Conservation (phyloP, 345 rosid species). For the Angophora floribunda region DNA sequence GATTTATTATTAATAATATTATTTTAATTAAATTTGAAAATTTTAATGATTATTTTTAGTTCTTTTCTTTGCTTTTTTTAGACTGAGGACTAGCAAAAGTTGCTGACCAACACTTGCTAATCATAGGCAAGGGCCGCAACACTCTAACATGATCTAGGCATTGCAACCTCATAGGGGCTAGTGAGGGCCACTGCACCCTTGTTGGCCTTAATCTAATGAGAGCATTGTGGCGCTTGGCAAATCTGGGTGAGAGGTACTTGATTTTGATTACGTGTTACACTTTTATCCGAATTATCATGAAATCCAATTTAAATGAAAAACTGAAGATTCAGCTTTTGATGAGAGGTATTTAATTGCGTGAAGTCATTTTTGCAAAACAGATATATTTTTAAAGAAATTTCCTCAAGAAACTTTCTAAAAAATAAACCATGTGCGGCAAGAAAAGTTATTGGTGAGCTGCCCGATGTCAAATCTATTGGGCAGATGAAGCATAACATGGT, state of each 20-base stretch:
- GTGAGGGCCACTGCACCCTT: no score
- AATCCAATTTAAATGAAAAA: not conserved
- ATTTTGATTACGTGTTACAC: not conserved
- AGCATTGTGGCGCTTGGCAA: no score
- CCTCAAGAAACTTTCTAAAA: not conserved
- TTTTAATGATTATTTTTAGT: no score
- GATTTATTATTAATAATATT: no score
- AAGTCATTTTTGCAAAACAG: accelerated
- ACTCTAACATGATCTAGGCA: no score
- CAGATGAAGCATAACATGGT: not conserved
- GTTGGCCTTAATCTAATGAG: no score
- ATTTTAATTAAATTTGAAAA: no score
- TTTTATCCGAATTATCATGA: not conserved
- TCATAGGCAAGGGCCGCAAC: no score
- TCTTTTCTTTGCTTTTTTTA: no score
- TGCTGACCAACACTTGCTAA: no score
- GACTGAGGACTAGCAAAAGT: no score
- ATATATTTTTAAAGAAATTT: not conserved
- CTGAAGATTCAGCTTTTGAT: accelerated
- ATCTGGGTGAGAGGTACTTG: not conserved
- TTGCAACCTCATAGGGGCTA: no score
- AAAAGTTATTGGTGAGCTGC: not conserved
- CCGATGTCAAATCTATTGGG: not conserved
- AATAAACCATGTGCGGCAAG: not conserved
- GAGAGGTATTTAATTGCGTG: accelerated